Conservation (phyloP, 306 rosid species). For the Cicer bijugum region DNA sequence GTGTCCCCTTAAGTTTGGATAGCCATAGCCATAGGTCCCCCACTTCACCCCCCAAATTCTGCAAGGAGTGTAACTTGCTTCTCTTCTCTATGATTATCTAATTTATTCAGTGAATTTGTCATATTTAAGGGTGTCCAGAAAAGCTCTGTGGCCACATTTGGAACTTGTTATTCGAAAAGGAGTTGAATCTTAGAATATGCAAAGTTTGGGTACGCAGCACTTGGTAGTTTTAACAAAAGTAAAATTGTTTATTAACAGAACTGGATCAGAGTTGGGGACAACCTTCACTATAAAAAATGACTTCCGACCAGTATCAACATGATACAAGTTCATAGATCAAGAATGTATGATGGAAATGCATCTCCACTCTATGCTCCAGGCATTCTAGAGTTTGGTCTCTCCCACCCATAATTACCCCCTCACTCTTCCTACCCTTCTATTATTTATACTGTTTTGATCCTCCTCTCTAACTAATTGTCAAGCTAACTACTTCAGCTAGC, state of each 20-base stretch:
- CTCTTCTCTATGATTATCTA: conserved; percentile 40
- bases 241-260: background rate
- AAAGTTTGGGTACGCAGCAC: conserved; percentile 4
- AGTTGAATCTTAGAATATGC: conserved; percentile 28
- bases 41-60: conserved; percentile 15
- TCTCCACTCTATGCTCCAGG: conserved; percentile 4
- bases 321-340: conserved; percentile 4
- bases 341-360: conserved; percentile 8
- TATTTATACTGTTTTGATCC: conserved; percentile 12
- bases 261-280: conserved; percentile 28
- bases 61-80: conserved; percentile 36
- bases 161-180: conserved; percentile 15
- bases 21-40: conserved; percentile 25
- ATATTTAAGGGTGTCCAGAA: conserved; percentile 23
- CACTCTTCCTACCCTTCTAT: background rate
- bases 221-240: conserved; percentile 26
- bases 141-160: conserved; percentile 19
- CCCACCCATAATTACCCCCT: background rate
- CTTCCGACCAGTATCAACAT: background rate
- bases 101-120: conserved; percentile 30
- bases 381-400: background rate
- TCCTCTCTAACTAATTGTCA: background rate
- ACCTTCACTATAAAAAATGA: conserved; percentile 15
- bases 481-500: conserved; percentile 10
- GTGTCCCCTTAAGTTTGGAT: conserved; percentile 19